Conservation (phyloP, 2,329 filamentous ascomycete species). For the Exophiala aquamarina region DNA sequence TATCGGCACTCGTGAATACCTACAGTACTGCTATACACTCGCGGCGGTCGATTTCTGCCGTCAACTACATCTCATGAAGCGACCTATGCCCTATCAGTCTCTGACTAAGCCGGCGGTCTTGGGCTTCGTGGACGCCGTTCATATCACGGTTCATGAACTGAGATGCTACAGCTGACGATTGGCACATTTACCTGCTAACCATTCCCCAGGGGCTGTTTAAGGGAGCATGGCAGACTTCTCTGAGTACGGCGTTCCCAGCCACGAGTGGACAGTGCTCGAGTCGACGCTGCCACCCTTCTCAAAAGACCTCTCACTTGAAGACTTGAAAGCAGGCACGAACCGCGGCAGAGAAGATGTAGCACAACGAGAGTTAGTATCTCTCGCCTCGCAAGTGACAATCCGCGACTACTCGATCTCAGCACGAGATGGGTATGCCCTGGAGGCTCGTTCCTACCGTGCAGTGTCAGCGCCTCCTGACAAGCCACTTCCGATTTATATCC, state of each 20-base stretch:
- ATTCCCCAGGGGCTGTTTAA: not conserved
- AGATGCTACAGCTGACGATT: no score
- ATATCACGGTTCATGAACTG: no score
- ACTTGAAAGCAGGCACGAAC: conserved; percentile 33
- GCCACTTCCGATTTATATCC: conserved; percentile 50
- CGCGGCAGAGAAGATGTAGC: conserved; percentile 35
- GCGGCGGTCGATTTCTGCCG: no score
- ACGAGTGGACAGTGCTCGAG: conserved; percentile 47
- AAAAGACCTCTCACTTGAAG: conserved; percentile 22
- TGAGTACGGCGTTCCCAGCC: conserved; percentile 41
- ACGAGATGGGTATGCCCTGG: conserved; percentile 46
- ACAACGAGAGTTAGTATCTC: conserved; percentile 32
- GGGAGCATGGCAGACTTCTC: conserved; percentile 49
- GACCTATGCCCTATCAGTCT: no score
- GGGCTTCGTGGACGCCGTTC: no score
- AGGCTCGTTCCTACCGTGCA: conserved; percentile 51
- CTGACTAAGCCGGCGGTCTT: no score
- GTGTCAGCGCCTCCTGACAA: not conserved
- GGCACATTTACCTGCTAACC: not conserved
- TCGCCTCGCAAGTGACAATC: conserved; percentile 33
- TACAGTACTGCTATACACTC: no score
- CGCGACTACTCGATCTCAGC: conserved; percentile 41
- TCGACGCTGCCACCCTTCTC: conserved; percentile 18
- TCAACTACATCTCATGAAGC: no score
- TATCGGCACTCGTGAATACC: no score